Conservation (phyloP, 208 protist genomes). For the Porcisia hertigi region DNA sequence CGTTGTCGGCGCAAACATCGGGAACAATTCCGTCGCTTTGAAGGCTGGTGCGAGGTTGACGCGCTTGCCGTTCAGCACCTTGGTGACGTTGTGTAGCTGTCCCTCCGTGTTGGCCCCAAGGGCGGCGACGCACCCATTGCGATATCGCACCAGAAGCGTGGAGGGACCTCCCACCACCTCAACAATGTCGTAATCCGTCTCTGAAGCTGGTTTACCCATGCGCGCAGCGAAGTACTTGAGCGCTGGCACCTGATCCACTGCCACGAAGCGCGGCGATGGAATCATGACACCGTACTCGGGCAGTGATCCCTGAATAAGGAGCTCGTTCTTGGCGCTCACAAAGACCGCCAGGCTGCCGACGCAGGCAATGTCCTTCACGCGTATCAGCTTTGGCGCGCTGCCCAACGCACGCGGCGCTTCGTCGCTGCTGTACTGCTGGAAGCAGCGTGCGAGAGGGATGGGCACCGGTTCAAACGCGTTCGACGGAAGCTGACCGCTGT, state of each 20-base stretch:
- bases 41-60: conserved; percentile 61
- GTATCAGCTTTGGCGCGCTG: conserved; percentile 46
- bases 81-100: conserved; percentile 49
- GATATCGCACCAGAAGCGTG: conserved; percentile 61
- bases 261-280: conserved; percentile 51
- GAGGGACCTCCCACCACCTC: conserved; percentile 44
- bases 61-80: conserved; percentile 31
- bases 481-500: conserved; percentile 60
- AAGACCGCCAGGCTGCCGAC: conserved; percentile 50
- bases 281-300: conserved; percentile 63
- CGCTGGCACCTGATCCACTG: conserved; percentile 45
- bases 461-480: conserved; percentile 70
- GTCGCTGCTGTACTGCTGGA: conserved; percentile 21
- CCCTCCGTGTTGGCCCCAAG: conserved; percentile 76
- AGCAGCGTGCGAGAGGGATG: conserved; percentile 54
- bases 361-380: conserved; percentile 67
- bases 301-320: conserved; percentile 67
- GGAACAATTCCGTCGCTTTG: conserved; percentile 37
- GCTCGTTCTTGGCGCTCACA: conserved; percentile 55
- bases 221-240: conserved; percentile 14
- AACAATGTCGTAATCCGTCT: conserved; percentile 37
- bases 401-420: conserved; percentile 1
- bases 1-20: conserved; percentile 36
- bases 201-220: not conserved
- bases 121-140: conserved; percentile 67